Evolutionary conservation across 2,329 filamentous ascomycete genomes (phyloP), one percentile per base, ranked within the genome.

Genomic region (Madurella mycetomatis): DNA sequence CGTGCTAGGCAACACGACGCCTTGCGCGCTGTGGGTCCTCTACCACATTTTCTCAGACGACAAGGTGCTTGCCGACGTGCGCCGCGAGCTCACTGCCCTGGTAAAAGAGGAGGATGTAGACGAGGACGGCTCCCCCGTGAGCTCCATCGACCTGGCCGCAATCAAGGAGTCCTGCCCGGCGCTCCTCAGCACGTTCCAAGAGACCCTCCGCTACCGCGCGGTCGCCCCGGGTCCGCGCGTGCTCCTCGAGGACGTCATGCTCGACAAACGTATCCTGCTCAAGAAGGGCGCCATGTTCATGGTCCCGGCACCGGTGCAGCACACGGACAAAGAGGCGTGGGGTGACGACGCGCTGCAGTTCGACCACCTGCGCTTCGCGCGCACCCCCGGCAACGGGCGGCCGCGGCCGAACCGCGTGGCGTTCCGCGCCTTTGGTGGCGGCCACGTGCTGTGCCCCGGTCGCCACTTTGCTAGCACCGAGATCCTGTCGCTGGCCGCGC

Each of bases 351-450:
- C 65, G 2, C 61, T 56, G 16, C 55, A 60, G 5, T 72, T 72
- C 49, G 64, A 70, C 32, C 66, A 65, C 0, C 52, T 57, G 4
- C 60, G 69, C 2, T 72, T 73, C 49, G 51, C 71, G 12, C 42
- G 42, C 2, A 34, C 45, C 12, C 43, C 41, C 18, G 34, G 18
- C 49, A 40, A 30, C 25, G 51, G 41, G n/a, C 25, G 25, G 25
- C 4, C 4, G 30, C 18, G 42, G 30, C 53, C 47, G 15, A 55
- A 51, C 46, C 31, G 49, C 2, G 67, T 66, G 16, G 64, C 69
- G 2, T 77, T 78, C 52, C 65, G 76, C 15, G 67, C 72, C 0
- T 81, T 81, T 59, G 78, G 77, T 1, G 71, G 76, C 2, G 77
- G 77, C 9, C 75, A 73, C 39, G 73, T 71, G 4, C 51, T 68